Conservation (phyloP, 352 stramenopile species). For the Pelagophyceae sp. region DNA sequence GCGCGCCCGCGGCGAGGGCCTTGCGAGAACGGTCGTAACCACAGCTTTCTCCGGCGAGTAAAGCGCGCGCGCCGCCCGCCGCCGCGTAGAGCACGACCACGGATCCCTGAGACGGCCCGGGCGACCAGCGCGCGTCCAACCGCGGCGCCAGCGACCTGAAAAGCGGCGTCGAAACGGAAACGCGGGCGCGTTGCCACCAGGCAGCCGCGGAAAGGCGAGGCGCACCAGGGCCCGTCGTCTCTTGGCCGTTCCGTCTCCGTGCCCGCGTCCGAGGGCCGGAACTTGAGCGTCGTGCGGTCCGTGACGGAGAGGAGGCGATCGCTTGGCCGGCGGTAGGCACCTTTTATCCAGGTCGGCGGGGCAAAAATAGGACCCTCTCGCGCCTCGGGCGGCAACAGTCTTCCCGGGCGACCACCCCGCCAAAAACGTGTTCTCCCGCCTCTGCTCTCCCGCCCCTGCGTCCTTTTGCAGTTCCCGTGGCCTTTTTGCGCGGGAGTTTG, state of each 20-base stretch:
- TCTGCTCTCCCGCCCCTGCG: too few species aligned
- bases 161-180: too few species aligned
- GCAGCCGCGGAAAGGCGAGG: background rate
- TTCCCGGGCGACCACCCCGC: too few species aligned
- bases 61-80: background rate
- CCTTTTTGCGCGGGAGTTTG: too few species aligned
- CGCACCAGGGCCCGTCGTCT: constrained; percentile 9
- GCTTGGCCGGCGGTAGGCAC: background rate
- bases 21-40: too few species aligned
- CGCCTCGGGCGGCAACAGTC: too few species aligned
- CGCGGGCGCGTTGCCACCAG: too few species aligned
- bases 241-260: background rate
- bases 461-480: too few species aligned
- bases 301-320: background rate
- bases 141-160: background rate
- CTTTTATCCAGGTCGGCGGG: too few species aligned
- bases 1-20: too few species aligned
- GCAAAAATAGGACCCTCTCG: too few species aligned
- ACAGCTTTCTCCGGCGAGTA: background rate
- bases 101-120: background rate
- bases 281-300: background rate
- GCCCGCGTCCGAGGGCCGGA: background rate
- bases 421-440: too few species aligned
- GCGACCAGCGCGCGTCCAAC: background rate
- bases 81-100: background rate